Evolutionary conservation across 371 early-diverging fungal species (phyloP).

Genomic region (Lichtheimia corymbifera): DNA sequence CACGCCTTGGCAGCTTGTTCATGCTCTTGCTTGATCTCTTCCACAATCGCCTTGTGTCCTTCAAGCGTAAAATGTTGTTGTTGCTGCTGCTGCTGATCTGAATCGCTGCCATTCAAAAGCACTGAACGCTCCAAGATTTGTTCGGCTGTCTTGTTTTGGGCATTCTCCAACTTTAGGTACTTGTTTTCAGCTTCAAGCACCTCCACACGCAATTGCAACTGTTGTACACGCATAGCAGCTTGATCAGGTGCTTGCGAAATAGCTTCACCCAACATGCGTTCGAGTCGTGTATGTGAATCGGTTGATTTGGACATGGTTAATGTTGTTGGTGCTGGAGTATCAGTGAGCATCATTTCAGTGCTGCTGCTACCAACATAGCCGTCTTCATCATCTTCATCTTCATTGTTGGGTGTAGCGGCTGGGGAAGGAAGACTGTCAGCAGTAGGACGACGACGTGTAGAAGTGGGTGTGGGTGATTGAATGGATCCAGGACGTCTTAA

Average conservation of each 20-base stretch:
- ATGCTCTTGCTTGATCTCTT: constrained; percentile 37
- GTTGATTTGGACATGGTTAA: constrained; percentile 34
- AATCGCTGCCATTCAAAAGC: constrained; percentile 20
- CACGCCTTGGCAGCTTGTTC: constrained; percentile 22
- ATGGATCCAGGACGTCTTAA: constrained; percentile 11
- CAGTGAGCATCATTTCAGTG: constrained; percentile 23
- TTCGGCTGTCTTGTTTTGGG: constrained; percentile 41
- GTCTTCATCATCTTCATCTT: constrained; percentile 32
- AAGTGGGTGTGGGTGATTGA: constrained; percentile 19
- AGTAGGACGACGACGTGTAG: constrained; percentile 8
- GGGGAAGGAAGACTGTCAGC: constrained; percentile 37
- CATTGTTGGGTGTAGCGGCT: constrained; percentile 39
- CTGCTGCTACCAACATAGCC: constrained; percentile 13
- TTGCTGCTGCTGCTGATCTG: constrained; percentile 12
- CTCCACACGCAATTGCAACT: constrained; percentile 50
- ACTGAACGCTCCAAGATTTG: constrained; percentile 39
- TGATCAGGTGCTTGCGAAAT: constrained; percentile 43
- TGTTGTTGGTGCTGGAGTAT: constrained; percentile 37
- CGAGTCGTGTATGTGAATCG: constrained; percentile 34
- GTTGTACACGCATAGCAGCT: constrained; percentile 49
- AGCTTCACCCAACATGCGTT: constrained; percentile 39
- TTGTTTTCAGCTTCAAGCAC: constrained; percentile 58
- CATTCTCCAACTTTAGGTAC: constrained; percentile 47
- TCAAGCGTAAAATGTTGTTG: constrained; percentile 28
- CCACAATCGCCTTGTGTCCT: constrained; percentile 42